A percentile compares a stretch with the other conserved stretches of the same genome.
These are phyloP conservation scores for Paradendryphiella salina DNA, from an alignment of 2,329 filamentous ascomycete genomes.

Conservation along the genomic window DNA sequence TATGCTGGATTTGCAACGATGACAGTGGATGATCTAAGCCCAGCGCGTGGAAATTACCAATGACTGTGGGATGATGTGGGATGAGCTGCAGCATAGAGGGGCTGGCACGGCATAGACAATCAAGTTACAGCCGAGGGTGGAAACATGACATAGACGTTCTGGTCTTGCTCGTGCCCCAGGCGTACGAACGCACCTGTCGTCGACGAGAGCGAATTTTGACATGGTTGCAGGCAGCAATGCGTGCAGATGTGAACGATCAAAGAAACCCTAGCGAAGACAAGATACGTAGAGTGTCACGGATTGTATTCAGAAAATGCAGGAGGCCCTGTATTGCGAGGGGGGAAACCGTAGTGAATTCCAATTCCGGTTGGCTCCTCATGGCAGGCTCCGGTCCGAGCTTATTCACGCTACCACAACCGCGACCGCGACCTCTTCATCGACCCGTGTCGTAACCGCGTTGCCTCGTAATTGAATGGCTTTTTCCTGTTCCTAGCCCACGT, in stretches of 20 bases:
- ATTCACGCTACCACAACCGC: constrained; percentile 16
- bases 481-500: constrained; percentile 34
- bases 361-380: constrained; percentile 15
- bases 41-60: constrained; percentile 33
- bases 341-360: constrained; percentile 24
- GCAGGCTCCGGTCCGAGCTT: constrained; percentile 29
- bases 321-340: constrained; percentile 15
- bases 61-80: constrained; percentile 26
- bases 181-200: constrained; percentile 24
- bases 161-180: constrained; percentile 36
- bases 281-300: constrained; percentile 6
- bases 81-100: constrained; percentile 38
- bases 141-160: constrained; percentile 31
- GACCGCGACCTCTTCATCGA: constrained; percentile 3
- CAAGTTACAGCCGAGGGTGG: constrained; percentile 32
- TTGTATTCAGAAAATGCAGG: neutral
- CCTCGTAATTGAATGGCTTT: constrained; percentile 43
- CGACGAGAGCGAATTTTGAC: constrained; percentile 14
- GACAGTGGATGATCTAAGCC: constrained; percentile 14
- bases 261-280: constrained; percentile 1
- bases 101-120: constrained; percentile 41
- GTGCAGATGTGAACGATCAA: neutral
- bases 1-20: constrained; percentile 11
- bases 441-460: constrained; percentile 16
- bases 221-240: neutral